These are phyloP conservation scores for Canna indica DNA, from an alignment of 176 grass and related monocot genomes.

Conservation along the genomic window DNA sequence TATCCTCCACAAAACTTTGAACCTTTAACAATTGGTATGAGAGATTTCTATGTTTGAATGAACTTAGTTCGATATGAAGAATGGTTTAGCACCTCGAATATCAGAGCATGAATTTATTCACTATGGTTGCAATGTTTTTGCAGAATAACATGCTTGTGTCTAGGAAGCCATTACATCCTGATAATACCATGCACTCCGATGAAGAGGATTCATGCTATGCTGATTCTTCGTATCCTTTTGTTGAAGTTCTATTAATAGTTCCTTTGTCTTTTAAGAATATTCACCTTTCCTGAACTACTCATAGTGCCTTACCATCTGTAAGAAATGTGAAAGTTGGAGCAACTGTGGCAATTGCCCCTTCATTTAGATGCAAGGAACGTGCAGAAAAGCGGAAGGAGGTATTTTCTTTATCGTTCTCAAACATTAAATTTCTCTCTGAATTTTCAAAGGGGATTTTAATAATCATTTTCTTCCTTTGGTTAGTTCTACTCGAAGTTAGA, in stretches of 20 bases:
- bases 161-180: slow-evolving; percentile 31
- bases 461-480: slow-evolving; percentile 17
- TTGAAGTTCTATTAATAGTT: slow-evolving; percentile 11
- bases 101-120: neutral
- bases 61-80: neutral
- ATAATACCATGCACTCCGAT: slow-evolving; percentile 26
- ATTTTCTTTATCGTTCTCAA: slow-evolving; percentile 2
- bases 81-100: neutral
- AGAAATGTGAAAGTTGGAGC: slow-evolving; percentile 41
- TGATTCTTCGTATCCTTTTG: slow-evolving; percentile 70
- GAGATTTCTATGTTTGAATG: neutral
- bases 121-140: neutral
- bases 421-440: neutral
- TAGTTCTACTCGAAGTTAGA: slow-evolving; percentile 80
- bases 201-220: slow-evolving; percentile 59
- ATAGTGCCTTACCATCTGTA: slow-evolving; percentile 39
- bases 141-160: slow-evolving; percentile 32
- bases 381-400: slow-evolving; percentile 80
- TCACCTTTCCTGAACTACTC: slow-evolving; percentile 42
- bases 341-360: slow-evolving; percentile 38
- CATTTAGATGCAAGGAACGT: slow-evolving; percentile 49
- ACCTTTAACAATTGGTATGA: neutral
- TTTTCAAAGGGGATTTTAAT: neutral
- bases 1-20: neutral
- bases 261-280: neutral